Conservation (phyloP, 768 basidiomycete genomes). For the Agaricus subrufescens region DNA sequence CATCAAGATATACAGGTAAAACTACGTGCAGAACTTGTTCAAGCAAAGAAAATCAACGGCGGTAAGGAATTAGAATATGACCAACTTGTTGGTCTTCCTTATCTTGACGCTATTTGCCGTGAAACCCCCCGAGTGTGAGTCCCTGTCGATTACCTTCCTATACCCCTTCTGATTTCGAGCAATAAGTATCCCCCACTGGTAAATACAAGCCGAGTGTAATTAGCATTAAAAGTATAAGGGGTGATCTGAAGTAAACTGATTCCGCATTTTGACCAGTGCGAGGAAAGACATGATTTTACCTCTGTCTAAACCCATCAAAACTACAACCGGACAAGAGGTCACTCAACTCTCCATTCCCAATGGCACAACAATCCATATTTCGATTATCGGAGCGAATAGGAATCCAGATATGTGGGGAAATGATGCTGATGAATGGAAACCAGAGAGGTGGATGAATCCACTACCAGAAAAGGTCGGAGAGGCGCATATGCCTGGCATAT, state of each 20-base stretch:
- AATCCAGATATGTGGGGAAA: conserved; percentile 42
- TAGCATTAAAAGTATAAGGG: background rate
- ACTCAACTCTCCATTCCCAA: conserved; percentile 30
- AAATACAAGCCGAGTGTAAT: no score
- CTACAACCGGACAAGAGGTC: conserved; percentile 19
- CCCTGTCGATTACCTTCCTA: background rate
- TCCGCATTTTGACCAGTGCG: conserved; percentile 10
- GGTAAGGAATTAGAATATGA: conserved; percentile 29
- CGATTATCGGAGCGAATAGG: conserved; percentile 31
- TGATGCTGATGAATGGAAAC: conserved; percentile 43
- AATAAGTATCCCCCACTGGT: conserved; percentile 15
- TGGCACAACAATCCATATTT: conserved; percentile 26
- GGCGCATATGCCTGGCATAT: conserved; percentile 38
- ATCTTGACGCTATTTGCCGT: conserved; percentile 32
- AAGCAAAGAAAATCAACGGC: conserved; percentile 15
- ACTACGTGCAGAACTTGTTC: conserved; percentile 17
- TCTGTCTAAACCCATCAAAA: conserved; percentile 19
- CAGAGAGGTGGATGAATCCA: conserved; percentile 40
- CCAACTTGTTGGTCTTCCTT: conserved; percentile 29
- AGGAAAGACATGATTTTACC: conserved; percentile 19
- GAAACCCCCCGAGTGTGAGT: conserved; percentile 33
- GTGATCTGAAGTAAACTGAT: conserved; percentile 14
- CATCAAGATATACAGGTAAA: conserved; percentile 17
- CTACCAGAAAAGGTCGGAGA: conserved; percentile 20
- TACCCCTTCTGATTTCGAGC: conserved; percentile 13